Evolutionary conservation across 2,329 filamentous ascomycete genomes (phyloP).

Genomic region (Xylariaceae sp.): DNA sequence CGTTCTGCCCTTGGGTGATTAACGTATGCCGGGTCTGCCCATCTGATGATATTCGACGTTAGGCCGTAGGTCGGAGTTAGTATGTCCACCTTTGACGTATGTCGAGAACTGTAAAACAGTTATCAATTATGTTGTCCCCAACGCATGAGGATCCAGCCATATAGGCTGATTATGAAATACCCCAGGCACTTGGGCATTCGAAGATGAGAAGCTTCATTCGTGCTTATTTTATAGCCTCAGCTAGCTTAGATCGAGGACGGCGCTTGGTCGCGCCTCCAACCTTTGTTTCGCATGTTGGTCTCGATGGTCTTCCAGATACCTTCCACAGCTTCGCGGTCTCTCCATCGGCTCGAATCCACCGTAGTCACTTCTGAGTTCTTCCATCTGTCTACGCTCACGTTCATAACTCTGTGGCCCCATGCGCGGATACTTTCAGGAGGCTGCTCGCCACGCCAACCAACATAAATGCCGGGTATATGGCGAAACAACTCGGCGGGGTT

Average conservation of each 20-base stretch:
- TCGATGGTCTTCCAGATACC: conserved; percentile 88
- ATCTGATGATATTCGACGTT: neutral
- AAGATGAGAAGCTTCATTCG: neutral
- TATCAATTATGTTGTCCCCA: neutral
- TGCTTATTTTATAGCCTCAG: neutral
- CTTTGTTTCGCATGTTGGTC: conserved; percentile 76
- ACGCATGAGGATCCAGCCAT: neutral
- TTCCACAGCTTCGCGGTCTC: conserved; percentile 91
- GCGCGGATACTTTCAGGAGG: conserved; percentile 71
- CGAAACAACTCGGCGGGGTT: conserved; percentile 84
- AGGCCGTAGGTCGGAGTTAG: neutral
- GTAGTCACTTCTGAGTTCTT: conserved; percentile 45
- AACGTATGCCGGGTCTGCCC: conserved; percentile 6
- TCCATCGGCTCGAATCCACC: conserved; percentile 60
- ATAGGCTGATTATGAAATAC: neutral
- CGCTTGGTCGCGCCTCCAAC: conserved; percentile 72
- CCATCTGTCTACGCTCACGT: conserved; percentile 81
- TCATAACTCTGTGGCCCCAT: conserved; percentile 82
- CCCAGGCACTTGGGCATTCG: neutral
- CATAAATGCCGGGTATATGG: conserved; percentile 80
- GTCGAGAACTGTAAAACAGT: neutral
- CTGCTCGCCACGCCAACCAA: conserved; percentile 86
- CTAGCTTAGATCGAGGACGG: conserved; percentile 46
- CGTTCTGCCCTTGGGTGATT: conserved; percentile 5
- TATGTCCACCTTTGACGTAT: neutral